Percentiles rank a stretch among this genome's conserved stretches.
Evolutionary conservation across 2,329 filamentous ascomycete genomes (phyloP).

Genomic region (Byssoonygena ceratinophila): DNA sequence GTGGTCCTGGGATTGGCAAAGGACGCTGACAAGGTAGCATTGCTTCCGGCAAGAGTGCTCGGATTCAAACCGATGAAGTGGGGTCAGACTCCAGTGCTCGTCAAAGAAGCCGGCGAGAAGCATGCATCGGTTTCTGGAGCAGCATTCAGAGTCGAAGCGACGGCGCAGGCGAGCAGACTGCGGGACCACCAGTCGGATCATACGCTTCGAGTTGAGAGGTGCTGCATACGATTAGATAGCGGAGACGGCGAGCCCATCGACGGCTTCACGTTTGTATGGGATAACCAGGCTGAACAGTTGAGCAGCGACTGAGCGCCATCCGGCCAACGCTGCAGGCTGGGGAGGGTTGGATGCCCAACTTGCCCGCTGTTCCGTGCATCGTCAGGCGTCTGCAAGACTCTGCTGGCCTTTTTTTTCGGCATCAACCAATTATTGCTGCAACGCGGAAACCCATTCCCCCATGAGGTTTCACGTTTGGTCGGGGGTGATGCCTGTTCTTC

Average conservation of each 20-base stretch:
- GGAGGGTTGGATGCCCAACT: constrained; percentile 6
- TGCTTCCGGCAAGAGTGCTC: constrained; percentile 5
- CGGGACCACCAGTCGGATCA: constrained; percentile 1
- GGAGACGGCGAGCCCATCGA: not conserved
- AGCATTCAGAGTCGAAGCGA: constrained; percentile 7
- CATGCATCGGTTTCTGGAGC: constrained; percentile 3
- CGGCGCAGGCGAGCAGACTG: constrained; percentile 8
- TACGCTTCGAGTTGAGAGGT: not conserved
- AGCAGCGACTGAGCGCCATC: no score
- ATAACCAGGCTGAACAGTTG: no score
- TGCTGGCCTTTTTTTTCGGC: not conserved
- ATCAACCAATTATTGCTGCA: not conserved
- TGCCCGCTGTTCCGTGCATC: not conserved
- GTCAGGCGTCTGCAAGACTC: not conserved
- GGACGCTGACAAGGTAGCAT: not conserved
- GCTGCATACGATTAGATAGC: not conserved
- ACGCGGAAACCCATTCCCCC: not conserved
- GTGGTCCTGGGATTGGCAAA: constrained; percentile 7
- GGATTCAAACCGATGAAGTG: constrained; percentile 13
- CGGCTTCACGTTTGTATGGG: not conserved
- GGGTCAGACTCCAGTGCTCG: constrained; percentile 10
- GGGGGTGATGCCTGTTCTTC: not conserved
- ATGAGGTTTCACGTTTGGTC: constrained; percentile 2
- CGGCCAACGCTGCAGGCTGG: constrained; percentile 10
- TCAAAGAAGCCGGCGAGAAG: not conserved